Evolutionary conservation across 1,139 yeast genomes (phyloP).

Genomic region (Kazachstania sp.): DNA sequence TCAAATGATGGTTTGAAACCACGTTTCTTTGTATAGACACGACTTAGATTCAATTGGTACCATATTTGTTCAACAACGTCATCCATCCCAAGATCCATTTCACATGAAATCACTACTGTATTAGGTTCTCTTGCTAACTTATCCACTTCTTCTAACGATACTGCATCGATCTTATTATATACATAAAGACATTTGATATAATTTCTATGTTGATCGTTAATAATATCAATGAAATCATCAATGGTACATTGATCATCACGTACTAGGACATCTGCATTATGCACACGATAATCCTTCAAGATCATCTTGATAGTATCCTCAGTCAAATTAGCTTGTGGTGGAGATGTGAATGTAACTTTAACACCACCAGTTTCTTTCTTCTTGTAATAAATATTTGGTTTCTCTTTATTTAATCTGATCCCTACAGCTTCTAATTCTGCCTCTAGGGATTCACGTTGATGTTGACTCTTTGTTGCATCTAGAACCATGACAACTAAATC

Average conservation of each 20-base stretch:
- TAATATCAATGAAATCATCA: conserved; percentile 88
- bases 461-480: conserved; percentile 89
- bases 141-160: conserved; percentile 89
- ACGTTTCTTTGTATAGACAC: conserved; percentile 81
- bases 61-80: conserved; percentile 90
- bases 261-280: conserved; percentile 86
- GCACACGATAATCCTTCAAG: conserved; percentile 74
- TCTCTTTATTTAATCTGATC: conserved; percentile 70
- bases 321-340: conserved; percentile 65
- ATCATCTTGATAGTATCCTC: conserved; percentile 73
- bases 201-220: conserved; percentile 80
- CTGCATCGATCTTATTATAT: conserved; percentile 92
- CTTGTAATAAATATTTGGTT: conserved; percentile 74
- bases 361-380: conserved; percentile 87
- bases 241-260: conserved; percentile 85
- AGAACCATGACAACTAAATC: conserved; percentile 87
- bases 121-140: conserved; percentile 85
- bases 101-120: conserved; percentile 91
- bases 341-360: conserved; percentile 68
- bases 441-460: conserved; percentile 80
- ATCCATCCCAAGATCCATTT: conserved; percentile 72
- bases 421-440: conserved; percentile 91
- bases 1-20: conserved; percentile 72
- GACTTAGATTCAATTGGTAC: conserved; percentile 71
- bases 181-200: conserved; percentile 89